These are phyloP conservation scores for Yamadazyma jaroonii DNA, from an alignment of 1,139 yeast genomes.

Conservation along the genomic window DNA sequence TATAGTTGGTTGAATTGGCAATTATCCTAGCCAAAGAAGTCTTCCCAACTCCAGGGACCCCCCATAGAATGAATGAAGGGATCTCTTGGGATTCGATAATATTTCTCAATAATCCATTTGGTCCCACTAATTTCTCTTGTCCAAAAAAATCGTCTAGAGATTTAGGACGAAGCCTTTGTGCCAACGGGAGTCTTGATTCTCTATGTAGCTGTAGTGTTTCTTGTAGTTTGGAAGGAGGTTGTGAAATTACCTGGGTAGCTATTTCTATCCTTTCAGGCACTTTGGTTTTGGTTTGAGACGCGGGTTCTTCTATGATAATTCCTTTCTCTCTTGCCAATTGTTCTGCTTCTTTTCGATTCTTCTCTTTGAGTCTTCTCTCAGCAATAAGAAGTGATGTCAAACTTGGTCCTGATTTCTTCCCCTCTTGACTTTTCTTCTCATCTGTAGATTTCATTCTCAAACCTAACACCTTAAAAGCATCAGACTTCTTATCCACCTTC, in stretches of 20 bases:
- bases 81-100: constrained; percentile 59
- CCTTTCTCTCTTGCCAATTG: constrained; percentile 7
- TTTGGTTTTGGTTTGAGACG: background rate
- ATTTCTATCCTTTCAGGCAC: constrained; percentile 3
- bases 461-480: constrained; percentile 30
- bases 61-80: constrained; percentile 93
- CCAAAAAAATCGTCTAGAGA: constrained; percentile 78
- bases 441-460: constrained; percentile 24
- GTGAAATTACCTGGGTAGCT: constrained; percentile 12
- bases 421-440: constrained; percentile 18
- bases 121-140: constrained; percentile 77
- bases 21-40: constrained; percentile 71
- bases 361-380: constrained; percentile 25
- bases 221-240: constrained; percentile 14
- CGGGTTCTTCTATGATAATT: background rate
- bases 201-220: constrained; percentile 32
- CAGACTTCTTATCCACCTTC: constrained; percentile 4
- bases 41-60: constrained; percentile 95
- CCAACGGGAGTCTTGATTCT: constrained; percentile 65
- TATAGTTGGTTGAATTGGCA: constrained; percentile 50
- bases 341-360: constrained; percentile 11
- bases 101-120: constrained; percentile 66
- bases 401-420: constrained; percentile 24
- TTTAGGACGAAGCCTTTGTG: constrained; percentile 81
- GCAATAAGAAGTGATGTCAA: constrained; percentile 33